A percentile compares a stretch with the other conserved stretches of the same genome.
Evolutionary conservation across 2,329 filamentous ascomycete genomes (phyloP).

Genomic region (Alternaria ethzedia): DNA sequence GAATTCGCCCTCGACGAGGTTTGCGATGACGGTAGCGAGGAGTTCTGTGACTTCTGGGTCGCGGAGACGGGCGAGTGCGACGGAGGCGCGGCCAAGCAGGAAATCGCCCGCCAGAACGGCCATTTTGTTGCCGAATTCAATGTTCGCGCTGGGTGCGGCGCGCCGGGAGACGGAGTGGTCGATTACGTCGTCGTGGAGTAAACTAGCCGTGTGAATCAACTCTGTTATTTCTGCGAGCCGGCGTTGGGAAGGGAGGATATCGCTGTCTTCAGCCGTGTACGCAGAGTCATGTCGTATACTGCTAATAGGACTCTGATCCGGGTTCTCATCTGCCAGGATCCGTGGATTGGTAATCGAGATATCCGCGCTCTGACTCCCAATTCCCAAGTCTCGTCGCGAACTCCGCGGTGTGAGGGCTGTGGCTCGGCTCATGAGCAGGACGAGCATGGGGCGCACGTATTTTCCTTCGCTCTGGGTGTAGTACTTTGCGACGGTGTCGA

Average conservation of each 20-base stretch:
- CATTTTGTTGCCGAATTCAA: slow-evolving; percentile 99
- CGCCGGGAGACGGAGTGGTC: slow-evolving; percentile 88
- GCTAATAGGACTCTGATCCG: slow-evolving; percentile 57
- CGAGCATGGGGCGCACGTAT: slow-evolving; percentile 91
- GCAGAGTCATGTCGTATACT: slow-evolving; percentile 57
- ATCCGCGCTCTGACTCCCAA: slow-evolving; percentile 56
- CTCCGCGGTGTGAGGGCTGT: slow-evolving; percentile 77
- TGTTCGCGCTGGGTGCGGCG: slow-evolving; percentile 84
- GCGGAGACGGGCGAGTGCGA: slow-evolving; percentile 85
- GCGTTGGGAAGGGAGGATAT: slow-evolving; percentile 91
- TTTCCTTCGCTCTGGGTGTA: slow-evolving; percentile 97
- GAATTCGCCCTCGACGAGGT: slow-evolving; percentile 97
- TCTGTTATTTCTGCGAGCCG: slow-evolving; percentile 96
- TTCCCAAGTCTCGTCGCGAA: slow-evolving; percentile 22
- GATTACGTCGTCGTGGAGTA: slow-evolving; percentile 98
- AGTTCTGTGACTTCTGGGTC: slow-evolving; percentile 96
- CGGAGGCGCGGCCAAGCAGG: slow-evolving; percentile 87
- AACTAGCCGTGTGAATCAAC: slow-evolving; percentile 93
- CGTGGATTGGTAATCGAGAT: slow-evolving; percentile 64
- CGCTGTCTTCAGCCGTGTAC: slow-evolving; percentile 57
- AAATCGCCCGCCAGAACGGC: slow-evolving; percentile 98
- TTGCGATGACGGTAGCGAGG: slow-evolving; percentile 93
- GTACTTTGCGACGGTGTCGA: slow-evolving; percentile 96
- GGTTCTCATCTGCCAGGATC: slow-evolving; percentile 82
- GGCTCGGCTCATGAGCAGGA: slow-evolving; percentile 94